Conservation (phyloP, 1,284 basidiomycete species). For the Ceratobasidium sp. region DNA sequence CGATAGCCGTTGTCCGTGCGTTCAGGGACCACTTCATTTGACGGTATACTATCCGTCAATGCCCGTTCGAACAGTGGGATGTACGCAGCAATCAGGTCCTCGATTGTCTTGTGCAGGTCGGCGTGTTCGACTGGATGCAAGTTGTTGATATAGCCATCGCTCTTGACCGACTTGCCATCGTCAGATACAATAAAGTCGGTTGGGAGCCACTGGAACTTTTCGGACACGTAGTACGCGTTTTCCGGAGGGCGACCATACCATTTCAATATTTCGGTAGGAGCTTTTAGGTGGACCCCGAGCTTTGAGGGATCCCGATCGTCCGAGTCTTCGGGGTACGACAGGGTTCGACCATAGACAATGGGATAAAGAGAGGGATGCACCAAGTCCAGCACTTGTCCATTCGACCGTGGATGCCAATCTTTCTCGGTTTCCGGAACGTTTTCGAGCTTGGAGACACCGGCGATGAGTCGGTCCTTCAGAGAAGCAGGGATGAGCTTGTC, state of each 20-base stretch:
- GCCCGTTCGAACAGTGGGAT: too few relatives aligned
- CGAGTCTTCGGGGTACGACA: slow-evolving; percentile 17
- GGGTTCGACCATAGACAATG: slow-evolving; percentile 49
- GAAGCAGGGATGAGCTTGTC: slow-evolving; percentile 45
- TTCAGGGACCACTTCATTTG: not conserved
- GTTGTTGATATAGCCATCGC: slow-evolving; percentile 50
- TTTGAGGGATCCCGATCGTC: not conserved
- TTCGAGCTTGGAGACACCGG: slow-evolving; percentile 49
- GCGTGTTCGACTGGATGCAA: too few relatives aligned
- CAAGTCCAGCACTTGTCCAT: slow-evolving; percentile 55
- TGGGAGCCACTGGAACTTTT: slow-evolving; percentile 52
- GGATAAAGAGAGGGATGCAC: slow-evolving; percentile 56
- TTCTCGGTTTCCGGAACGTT: slow-evolving; percentile 51
- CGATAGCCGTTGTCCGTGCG: not conserved
- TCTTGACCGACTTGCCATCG: slow-evolving; percentile 42
- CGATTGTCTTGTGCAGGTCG: too few relatives aligned
- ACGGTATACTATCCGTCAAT: too few relatives aligned
- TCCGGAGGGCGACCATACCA: not conserved
- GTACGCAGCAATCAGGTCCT: too few relatives aligned
- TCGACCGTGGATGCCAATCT: slow-evolving; percentile 59
- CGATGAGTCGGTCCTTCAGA: slow-evolving; percentile 39
- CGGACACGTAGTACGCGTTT: slow-evolving; percentile 36
- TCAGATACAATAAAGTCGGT: slow-evolving; percentile 48
- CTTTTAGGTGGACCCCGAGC: not conserved
- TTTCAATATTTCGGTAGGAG: too few relatives aligned